Conservation (phyloP, 2,329 filamentous ascomycete genomes). For the Penicillium crustosum region DNA sequence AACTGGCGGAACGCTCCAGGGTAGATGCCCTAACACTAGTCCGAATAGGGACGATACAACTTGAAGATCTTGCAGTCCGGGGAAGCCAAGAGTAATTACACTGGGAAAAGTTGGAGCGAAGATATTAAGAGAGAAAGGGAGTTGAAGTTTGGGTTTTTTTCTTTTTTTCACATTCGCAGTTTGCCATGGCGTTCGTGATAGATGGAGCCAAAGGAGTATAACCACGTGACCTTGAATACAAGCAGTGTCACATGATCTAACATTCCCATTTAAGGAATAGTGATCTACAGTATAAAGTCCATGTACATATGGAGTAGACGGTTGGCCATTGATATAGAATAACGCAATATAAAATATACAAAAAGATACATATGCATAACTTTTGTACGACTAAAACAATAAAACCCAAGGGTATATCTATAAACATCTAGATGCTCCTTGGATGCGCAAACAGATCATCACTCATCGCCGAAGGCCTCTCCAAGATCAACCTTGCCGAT, state of each 20-base stretch:
- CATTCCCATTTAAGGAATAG: background rate
- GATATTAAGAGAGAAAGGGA: background rate
- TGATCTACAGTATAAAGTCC: conserved; percentile 7
- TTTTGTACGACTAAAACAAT: conserved; percentile 23
- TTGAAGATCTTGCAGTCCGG: conserved; percentile 8
- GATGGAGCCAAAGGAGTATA: rapidly evolving
- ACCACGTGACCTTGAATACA: background rate
- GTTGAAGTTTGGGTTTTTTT: background rate
- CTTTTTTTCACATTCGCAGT: background rate
- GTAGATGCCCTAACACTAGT: conserved; percentile 16
- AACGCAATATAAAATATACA: conserved; percentile 11
- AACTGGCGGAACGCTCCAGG: conserved; percentile 4
- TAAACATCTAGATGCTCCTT: conserved; percentile 24
- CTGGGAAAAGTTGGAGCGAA: background rate
- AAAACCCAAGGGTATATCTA: conserved; percentile 30
- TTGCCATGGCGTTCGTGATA: background rate
- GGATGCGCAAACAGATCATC: conserved; percentile 20
- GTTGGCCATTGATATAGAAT: background rate
- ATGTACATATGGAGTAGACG: no score
- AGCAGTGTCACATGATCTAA: conserved; percentile 1
- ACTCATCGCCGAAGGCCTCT: conserved; percentile 46
- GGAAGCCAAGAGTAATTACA: conserved; percentile 2
- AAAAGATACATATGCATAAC: conserved; percentile 12
- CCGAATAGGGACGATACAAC: conserved; percentile 13
- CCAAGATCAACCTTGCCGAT: conserved; percentile 85